Percentiles rank a stretch among this genome's conserved stretches.
Conservation (phyloP, 2,329 filamentous ascomycete species). For the Emergomyces pasteurianus region DNA sequence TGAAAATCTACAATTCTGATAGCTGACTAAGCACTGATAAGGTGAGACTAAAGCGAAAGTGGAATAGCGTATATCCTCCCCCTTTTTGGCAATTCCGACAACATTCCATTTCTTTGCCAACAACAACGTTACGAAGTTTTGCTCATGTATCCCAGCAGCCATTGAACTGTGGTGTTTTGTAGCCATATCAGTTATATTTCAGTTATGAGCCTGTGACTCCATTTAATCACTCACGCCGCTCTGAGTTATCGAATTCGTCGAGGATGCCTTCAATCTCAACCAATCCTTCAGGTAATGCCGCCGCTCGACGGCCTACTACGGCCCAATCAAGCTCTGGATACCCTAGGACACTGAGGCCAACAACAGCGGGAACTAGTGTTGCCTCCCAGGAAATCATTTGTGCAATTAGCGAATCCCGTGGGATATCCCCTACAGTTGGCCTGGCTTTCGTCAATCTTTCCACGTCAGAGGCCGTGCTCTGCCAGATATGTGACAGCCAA, state of each 20-base stretch:
- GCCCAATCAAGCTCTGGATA: slow-evolving; percentile 28
- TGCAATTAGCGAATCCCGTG: slow-evolving; percentile 77
- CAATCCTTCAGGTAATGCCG: background rate
- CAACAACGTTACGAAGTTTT: background rate
- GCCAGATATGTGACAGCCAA: slow-evolving; percentile 86
- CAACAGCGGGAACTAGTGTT: slow-evolving; percentile 46
- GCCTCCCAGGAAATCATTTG: slow-evolving; percentile 67
- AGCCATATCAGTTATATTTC: background rate
- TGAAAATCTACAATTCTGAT: background rate
- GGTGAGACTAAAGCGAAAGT: background rate
- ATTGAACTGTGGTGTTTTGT: background rate
- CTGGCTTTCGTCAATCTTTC: slow-evolving; percentile 79
- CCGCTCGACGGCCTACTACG: slow-evolving; percentile 10
- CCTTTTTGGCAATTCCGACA: background rate
- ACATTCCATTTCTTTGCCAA: background rate
- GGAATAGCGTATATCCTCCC: background rate
- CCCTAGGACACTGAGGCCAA: slow-evolving; percentile 40
- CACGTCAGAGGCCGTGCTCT: slow-evolving; percentile 71
- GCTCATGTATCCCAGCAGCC: background rate
- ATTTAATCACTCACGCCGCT: background rate
- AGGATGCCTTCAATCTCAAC: slow-evolving; percentile 1
- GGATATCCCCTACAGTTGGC: slow-evolving; percentile 71
- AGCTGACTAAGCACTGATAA: background rate
- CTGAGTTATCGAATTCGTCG: background rate
- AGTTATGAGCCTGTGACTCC: background rate